A percentile compares a stretch with the other conserved stretches of the same genome.
These are phyloP conservation scores for Bonia amplexicaulis DNA, from an alignment of 176 grass and related monocot genomes.

Conservation along the genomic window DNA sequence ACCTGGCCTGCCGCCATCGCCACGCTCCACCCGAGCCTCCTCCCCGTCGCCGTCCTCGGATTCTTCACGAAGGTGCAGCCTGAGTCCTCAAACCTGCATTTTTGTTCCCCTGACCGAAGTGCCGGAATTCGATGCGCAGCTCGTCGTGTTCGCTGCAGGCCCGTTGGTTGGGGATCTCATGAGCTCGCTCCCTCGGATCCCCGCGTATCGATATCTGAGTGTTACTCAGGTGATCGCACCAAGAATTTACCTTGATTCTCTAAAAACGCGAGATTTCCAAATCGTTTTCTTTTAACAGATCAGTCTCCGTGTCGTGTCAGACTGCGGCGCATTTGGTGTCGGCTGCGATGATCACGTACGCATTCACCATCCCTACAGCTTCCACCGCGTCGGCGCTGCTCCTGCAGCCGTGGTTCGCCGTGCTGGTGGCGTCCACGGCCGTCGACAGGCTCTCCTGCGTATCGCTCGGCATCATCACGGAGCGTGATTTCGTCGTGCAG, in stretches of 20 bases:
- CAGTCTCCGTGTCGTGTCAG: conserved; percentile 8
- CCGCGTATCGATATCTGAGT: conserved; percentile 28
- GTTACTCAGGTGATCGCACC: conserved; percentile 35
- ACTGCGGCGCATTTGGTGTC: conserved; percentile 47
- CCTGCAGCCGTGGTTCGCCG: conserved; percentile 50
- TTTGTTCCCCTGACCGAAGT: neutral
- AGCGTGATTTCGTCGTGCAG: conserved; percentile 55
- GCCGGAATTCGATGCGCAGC: conserved; percentile 21
- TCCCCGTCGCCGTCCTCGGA: conserved; percentile 50
- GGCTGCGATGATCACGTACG: conserved; percentile 41
- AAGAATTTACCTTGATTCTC: neutral
- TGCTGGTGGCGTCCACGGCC: conserved; percentile 44
- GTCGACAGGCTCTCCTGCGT: conserved; percentile 48
- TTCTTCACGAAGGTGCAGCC: conserved; percentile 72
- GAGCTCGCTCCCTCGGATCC: conserved; percentile 49
- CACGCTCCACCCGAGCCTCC: conserved; percentile 50
- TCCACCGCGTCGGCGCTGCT: conserved; percentile 23
- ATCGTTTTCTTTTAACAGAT: neutral
- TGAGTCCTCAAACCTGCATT: neutral
- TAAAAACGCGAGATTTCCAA: neutral
- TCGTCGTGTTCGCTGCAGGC: conserved; percentile 45
- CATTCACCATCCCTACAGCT: conserved; percentile 1
- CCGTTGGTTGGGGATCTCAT: conserved; percentile 49
- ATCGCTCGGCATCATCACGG: conserved; percentile 39
- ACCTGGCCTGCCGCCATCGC: conserved; percentile 63